Evolutionary conservation across 2,329 filamentous ascomycete species (phyloP).

Genomic region (Alternaria dauci): DNA sequence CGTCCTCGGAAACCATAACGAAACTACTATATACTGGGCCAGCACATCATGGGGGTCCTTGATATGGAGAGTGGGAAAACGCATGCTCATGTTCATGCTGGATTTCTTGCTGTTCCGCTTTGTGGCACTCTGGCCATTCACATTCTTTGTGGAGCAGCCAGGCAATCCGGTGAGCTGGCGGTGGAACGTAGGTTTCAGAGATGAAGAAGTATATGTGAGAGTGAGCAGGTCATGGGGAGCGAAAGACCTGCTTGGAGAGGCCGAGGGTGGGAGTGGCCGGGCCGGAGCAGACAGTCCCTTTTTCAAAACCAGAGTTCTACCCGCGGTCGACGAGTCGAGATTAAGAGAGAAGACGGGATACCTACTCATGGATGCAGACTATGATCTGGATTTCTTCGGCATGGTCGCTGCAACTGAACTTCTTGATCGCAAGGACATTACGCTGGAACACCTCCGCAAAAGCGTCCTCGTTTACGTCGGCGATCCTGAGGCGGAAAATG

Average conservation of each 20-base stretch:
- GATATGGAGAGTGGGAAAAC: constrained; percentile 63
- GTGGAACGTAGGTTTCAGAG: constrained; percentile 75
- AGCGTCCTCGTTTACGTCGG: constrained; percentile 62
- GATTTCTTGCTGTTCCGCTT: constrained; percentile 69
- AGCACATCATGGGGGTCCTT: constrained; percentile 65
- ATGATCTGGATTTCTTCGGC: constrained; percentile 84
- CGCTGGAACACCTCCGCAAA: constrained; percentile 73
- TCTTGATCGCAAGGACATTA: constrained; percentile 68
- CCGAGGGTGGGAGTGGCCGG: constrained; percentile 56
- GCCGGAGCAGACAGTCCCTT: constrained; percentile 63
- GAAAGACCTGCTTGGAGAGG: constrained; percentile 61
- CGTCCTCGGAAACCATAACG: constrained; percentile 70
- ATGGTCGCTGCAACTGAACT: constrained; percentile 79
- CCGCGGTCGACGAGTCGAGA: constrained; percentile 72
- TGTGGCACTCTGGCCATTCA: constrained; percentile 57
- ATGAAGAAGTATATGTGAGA: constrained; percentile 81
- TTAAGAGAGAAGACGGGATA: constrained; percentile 85
- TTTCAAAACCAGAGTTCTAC: constrained; percentile 69
- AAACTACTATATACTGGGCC: constrained; percentile 69
- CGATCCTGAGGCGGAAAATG: constrained; percentile 51
- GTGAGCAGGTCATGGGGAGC: constrained; percentile 77
- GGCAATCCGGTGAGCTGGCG: constrained; percentile 76
- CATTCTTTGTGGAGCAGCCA: constrained; percentile 68
- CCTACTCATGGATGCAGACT: constrained; percentile 82
- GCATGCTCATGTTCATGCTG: constrained; percentile 72